These are phyloP conservation scores for Nemania serpens DNA, from an alignment of 2,329 filamentous ascomycete genomes.

Conservation along the genomic window DNA sequence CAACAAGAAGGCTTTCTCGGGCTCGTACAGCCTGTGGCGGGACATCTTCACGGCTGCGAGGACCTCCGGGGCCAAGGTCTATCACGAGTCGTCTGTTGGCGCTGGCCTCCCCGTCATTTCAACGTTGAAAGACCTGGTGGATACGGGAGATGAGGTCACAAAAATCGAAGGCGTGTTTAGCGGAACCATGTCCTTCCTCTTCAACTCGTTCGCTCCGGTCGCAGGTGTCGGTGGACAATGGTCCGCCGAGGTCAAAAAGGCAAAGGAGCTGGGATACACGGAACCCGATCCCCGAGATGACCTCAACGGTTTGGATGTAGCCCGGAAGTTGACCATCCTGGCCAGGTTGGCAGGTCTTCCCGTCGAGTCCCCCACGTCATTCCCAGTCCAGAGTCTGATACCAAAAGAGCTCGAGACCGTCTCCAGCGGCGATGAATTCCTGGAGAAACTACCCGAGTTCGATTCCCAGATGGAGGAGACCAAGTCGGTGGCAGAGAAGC, in stretches of 20 bases:
- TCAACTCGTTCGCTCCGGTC: constrained; percentile 93
- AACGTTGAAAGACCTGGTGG: constrained; percentile 90
- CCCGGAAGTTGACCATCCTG: constrained; percentile 94
- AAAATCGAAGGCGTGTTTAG: constrained; percentile 98
- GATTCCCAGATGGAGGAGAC: constrained; percentile 88
- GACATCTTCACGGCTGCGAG: constrained; percentile 79
- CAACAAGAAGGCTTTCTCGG: constrained; percentile 98
- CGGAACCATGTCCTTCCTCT: constrained; percentile 96
- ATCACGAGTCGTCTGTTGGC: constrained; percentile 94
- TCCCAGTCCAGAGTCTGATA: constrained; percentile 93
- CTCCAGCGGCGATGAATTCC: constrained; percentile 81
- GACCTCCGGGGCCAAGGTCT: constrained; percentile 76
- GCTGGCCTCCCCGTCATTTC: constrained; percentile 93
- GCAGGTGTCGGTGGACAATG: constrained; percentile 78
- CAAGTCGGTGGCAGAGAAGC: constrained; percentile 81
- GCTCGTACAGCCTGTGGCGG: constrained; percentile 79
- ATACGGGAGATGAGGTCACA: constrained; percentile 88
- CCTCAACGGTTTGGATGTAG: constrained; percentile 86
- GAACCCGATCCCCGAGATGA: constrained; percentile 88
- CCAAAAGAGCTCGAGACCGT: constrained; percentile 82
- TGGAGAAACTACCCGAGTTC: constrained; percentile 77
- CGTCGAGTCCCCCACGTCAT: constrained; percentile 81
- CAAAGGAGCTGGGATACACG: constrained; percentile 90
- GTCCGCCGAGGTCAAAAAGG: constrained; percentile 89
- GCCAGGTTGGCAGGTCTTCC: constrained; percentile 82